Conservation (phyloP, 176 grass and related monocot genomes). For the Aegilops bicornis region DNA sequence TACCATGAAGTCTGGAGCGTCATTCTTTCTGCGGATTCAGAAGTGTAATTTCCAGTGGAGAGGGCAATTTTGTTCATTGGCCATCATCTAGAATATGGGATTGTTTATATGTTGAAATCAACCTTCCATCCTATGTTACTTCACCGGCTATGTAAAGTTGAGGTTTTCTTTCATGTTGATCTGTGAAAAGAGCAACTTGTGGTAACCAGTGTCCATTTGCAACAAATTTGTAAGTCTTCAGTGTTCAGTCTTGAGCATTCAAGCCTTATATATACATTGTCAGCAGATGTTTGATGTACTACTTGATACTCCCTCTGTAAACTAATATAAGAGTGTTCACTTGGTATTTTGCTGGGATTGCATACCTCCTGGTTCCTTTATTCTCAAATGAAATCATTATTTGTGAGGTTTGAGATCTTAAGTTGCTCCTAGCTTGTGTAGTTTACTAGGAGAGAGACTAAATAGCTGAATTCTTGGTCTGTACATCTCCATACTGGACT, state of each 20-base stretch:
- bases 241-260: neutral
- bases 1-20: constrained; percentile 22
- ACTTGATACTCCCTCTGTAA: neutral
- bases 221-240: neutral
- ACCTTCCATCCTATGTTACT: neutral
- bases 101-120: neutral
- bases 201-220: neutral
- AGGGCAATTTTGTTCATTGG: constrained; percentile 34
- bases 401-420: neutral
- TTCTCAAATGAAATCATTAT: neutral
- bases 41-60: constrained; percentile 25
- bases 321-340: no score
- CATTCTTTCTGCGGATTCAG: constrained; percentile 36
- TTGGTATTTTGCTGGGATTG: neutral
- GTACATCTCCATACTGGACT: constrained; percentile 30
- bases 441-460: constrained; percentile 15
- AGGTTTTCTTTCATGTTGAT: neutral
- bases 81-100: constrained; percentile 24
- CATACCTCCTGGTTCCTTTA: neutral
- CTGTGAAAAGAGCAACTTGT: neutral
- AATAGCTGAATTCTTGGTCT: constrained; percentile 38
- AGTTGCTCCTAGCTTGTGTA: constrained; percentile 14
- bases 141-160: neutral
- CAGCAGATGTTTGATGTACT: neutral
- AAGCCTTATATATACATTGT: neutral